Evolutionary conservation across 2,329 filamentous ascomycete species (phyloP), one percentile per base, ranked within the genome.

Genomic region (Epichloe scottii): DNA sequence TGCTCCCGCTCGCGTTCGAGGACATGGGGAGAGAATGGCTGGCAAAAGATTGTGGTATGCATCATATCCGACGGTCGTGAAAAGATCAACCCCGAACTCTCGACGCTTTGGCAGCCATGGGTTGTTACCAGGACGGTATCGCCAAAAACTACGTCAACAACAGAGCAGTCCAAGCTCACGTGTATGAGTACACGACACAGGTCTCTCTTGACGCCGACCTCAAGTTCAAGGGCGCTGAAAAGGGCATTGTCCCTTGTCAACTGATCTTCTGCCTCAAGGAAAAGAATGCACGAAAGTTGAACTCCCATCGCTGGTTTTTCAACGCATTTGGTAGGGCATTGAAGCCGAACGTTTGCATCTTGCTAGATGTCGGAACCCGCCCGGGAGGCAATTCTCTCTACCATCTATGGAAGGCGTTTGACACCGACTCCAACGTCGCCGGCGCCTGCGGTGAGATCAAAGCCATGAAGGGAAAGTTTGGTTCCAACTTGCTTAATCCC

Each of bases 201-300:
- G 93, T 98, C 11, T 97, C 91, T 0, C 78, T 98, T 10, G 93
- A 98, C 65, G 79, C 90, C 0, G 91, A 96, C 59, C 79, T 98
- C 56, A 96, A 96, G 68, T 98, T 98, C 75, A 98, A 98, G 73
- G 93, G 94, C 35, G 93, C 93, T 1, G 94, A 98, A 69, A 98
- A 98, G 73, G 93, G 94, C 34, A 98, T 98, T 58, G 89, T 97
- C 12, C 94, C 93, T 1, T 95, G 89, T 63, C 93, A 98, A 71
- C 89, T 98, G 74, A 91, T 98, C 60, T 98, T 98, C 68, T 98
- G 94, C 63, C 73, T 98, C 55, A 98, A 98, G 71, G 93, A 98
- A 67, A 90, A 93, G 72, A 98, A 98, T 66, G 81, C 86, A 64
- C 94, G 95, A 71, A 98, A 98, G 72, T 79, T 98, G 59, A 98